phyloP scores from a whole-genome alignment of 148 eudicot species.

The Rhododendron ferrugineum region DNA sequence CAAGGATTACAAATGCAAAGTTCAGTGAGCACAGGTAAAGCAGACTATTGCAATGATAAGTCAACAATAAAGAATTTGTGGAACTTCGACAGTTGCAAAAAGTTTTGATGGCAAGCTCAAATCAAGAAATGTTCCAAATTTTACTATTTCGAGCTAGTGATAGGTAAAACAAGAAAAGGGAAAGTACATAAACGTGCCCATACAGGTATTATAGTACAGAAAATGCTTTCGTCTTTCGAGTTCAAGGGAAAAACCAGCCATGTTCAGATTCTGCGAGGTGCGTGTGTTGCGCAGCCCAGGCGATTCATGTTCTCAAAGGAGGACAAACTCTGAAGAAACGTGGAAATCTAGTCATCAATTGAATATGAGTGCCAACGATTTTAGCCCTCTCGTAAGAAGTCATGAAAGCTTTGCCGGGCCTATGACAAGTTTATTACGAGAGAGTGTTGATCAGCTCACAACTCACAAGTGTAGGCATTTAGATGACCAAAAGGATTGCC shows the following conservation, averaged over 20 bases:
- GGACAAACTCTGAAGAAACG: background rate
- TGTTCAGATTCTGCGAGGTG: background rate
- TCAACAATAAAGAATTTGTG: background rate
- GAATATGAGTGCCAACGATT: background rate
- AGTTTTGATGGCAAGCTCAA: background rate
- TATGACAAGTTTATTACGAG: background rate
- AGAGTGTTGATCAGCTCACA: background rate
- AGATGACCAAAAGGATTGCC: background rate
- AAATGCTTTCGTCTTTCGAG: background rate
- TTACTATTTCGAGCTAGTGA: background rate
- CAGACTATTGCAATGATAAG: background rate
- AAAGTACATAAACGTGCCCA: background rate
- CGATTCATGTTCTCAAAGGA: background rate
- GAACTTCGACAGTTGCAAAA: background rate
- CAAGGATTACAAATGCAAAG: constrained; percentile 5
- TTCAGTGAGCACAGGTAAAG: constrained; percentile 1
- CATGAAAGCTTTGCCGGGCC: background rate
- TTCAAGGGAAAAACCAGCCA: background rate
- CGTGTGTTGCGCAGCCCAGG: background rate
- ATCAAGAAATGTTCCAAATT: background rate
- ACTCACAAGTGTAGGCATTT: background rate
- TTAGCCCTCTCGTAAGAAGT: background rate
- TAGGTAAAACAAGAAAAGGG: background rate
- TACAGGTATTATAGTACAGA: background rate
- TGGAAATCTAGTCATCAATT: background rate